Conservation (phyloP, 2,329 filamentous ascomycete species). For the Ambrosiella cleistominuta region DNA sequence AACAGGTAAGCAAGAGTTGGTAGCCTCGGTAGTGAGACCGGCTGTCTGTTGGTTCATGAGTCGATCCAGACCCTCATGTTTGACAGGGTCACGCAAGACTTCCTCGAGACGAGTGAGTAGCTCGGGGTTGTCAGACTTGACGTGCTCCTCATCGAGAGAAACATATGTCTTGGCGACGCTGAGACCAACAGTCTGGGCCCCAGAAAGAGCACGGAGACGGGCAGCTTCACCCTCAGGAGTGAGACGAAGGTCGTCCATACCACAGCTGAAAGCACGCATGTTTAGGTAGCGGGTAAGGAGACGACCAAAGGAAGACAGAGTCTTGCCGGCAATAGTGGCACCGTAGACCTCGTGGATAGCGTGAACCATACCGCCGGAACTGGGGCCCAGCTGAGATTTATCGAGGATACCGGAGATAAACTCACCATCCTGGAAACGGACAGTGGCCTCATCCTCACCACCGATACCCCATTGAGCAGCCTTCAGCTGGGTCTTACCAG, state of each 20-base stretch:
- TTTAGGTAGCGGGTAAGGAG: conserved; percentile 78
- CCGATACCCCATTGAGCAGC: conserved; percentile 60
- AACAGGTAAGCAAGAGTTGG: conserved; percentile 57
- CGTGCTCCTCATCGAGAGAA: conserved; percentile 44
- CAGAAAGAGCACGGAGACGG: conserved; percentile 49
- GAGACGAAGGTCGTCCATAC: conserved; percentile 85
- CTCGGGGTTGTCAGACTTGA: conserved; percentile 33
- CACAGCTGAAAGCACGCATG: conserved; percentile 91
- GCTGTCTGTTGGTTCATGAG: conserved; percentile 58
- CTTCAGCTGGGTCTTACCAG: conserved; percentile 60
- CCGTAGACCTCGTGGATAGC: conserved; percentile 89
- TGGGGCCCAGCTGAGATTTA: conserved; percentile 85
- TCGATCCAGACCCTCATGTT: conserved; percentile 79
- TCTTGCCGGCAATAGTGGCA: conserved; percentile 65
- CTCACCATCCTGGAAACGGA: conserved; percentile 74
- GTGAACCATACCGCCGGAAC: conserved; percentile 73
- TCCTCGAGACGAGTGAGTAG: conserved; percentile 59
- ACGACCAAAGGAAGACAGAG: conserved; percentile 77
- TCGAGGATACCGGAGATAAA: conserved; percentile 83
- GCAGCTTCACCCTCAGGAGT: conserved; percentile 60
- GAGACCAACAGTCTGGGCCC: conserved; percentile 53
- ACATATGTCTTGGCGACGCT: conserved; percentile 78
- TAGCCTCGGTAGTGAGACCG: conserved; percentile 61
- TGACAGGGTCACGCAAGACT: conserved; percentile 75
- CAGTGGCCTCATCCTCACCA: conserved; percentile 55